Evolutionary conservation across 208 protist genomes (phyloP), one percentile per base, ranked within the genome.

Genomic region (Acanthamoeba castellanii): DNA sequence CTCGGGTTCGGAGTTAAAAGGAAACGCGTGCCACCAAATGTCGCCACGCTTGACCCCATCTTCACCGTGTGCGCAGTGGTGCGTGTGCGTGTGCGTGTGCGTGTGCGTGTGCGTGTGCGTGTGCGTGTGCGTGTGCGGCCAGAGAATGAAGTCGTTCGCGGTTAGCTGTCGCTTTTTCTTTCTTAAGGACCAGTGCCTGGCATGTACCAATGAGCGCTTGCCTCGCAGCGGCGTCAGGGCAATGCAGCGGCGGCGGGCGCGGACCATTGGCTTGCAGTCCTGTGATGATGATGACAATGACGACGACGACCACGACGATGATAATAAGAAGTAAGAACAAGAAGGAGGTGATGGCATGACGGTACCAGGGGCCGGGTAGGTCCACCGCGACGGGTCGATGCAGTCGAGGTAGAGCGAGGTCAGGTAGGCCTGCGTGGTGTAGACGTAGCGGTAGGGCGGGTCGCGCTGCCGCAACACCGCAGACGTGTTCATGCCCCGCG

Each of bases 1-100:
- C 85, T 91, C 85, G 18, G 85, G 85, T 25, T 91, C 85, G 18
- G 61, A 34, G 64, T 91, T 91, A 14, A 91, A 91, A 20, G 85
- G 85, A 72, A 91, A 91, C 64, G 85, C 85, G 64, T 91, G 85
- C 85, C 85, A 91, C 8, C 47, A 50, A 7, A 91, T 20, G 64
- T 91, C 85, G 37, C 85, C 85, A 32, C 85, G 30, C 42, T 72
- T 66, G 22, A 91, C 64, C 85, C 47, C 85, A 27, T 91, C 61
- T 91, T 72, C 30, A 9, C 66, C 66, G 30, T 9, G 34, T n/a
- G n/a, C 25, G 61, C 14, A 1, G 25, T 7, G 55, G 55, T 13
- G 16, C 6, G 37, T 42, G 81, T 34, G 47, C 30, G 20, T 55
- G 66, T 57, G 66, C 11, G 66, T 6, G 30, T 34, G 30, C 25